Evolutionary conservation across 2,329 filamentous ascomycete species (phyloP).

Genomic region (Colletotrichum tropicale): DNA sequence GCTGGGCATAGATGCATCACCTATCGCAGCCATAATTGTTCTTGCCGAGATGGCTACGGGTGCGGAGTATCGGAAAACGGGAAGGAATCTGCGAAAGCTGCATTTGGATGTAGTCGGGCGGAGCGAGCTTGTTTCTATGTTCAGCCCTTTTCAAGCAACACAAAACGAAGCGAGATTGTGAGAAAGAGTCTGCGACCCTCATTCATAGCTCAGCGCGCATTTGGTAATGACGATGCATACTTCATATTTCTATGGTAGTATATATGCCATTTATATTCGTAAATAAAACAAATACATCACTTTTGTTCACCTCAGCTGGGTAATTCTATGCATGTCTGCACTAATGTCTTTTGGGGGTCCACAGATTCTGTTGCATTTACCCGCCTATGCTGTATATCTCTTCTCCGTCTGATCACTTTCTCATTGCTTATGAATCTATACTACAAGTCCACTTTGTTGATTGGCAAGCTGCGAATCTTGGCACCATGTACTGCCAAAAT

Average conservation of each 20-base stretch:
- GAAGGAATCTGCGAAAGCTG: not conserved
- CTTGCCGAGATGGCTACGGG: conserved; percentile 2
- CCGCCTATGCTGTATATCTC: not conserved
- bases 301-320: not conserved
- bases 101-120: not conserved
- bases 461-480: not conserved
- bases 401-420: not conserved
- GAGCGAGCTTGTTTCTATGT: not conserved
- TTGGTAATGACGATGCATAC: not conserved
- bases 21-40: not conserved
- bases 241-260: not conserved
- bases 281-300: not conserved
- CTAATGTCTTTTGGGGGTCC: not conserved
- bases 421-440: not conserved
- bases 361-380: not conserved
- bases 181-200: not conserved
- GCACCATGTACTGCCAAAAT: conserved; percentile 22
- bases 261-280: not conserved
- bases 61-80: not conserved
- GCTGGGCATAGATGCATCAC: not conserved
- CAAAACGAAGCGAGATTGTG: not conserved
- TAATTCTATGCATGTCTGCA: not conserved
- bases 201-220: not conserved
- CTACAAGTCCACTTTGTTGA: not conserved
- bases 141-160: not conserved